phyloP scores from a whole-genome alignment of 1,284 basidiomycete genomes.

The Trametes sp. region DNA sequence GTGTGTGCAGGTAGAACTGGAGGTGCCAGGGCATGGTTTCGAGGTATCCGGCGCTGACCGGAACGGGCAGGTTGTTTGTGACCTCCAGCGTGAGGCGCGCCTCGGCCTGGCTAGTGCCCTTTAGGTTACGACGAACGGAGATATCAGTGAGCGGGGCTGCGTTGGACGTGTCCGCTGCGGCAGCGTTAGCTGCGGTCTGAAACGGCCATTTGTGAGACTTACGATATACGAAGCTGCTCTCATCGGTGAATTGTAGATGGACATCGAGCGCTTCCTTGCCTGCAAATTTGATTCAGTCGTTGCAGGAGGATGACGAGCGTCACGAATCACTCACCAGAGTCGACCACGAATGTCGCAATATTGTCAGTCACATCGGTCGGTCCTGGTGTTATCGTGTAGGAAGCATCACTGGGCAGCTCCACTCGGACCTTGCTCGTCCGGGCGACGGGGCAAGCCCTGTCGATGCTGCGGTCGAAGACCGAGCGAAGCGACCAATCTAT shows the following conservation, averaged over 20 bases:
- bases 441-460: conserved; percentile 68
- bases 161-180: conserved; percentile 36
- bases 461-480: conserved; percentile 75
- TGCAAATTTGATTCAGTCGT: conserved; percentile 15
- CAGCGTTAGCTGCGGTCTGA: conserved; percentile 19
- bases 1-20: conserved; percentile 87
- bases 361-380: conserved; percentile 45
- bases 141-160: conserved; percentile 48
- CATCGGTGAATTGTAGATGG: conserved; percentile 62
- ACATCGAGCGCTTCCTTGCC: conserved; percentile 53
- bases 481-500: conserved; percentile 82
- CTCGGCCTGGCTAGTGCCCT: conserved; percentile 79
- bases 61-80: conserved; percentile 63
- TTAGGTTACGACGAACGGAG: conserved; percentile 75
- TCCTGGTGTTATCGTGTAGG: conserved; percentile 59
- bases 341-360: conserved; percentile 57
- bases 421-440: conserved; percentile 61
- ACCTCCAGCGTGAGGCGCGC: conserved; percentile 79
- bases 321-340: conserved; percentile 48
- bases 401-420: conserved; percentile 49
- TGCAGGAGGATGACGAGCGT: not conserved
- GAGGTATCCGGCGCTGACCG: conserved; percentile 75
- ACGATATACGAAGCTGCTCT: conserved; percentile 64
- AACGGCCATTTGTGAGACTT: conserved; percentile 32
- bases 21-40: conserved; percentile 96